phyloP scores from a whole-genome alignment of 257 asterid species.

The Nicotiana otophora region DNA sequence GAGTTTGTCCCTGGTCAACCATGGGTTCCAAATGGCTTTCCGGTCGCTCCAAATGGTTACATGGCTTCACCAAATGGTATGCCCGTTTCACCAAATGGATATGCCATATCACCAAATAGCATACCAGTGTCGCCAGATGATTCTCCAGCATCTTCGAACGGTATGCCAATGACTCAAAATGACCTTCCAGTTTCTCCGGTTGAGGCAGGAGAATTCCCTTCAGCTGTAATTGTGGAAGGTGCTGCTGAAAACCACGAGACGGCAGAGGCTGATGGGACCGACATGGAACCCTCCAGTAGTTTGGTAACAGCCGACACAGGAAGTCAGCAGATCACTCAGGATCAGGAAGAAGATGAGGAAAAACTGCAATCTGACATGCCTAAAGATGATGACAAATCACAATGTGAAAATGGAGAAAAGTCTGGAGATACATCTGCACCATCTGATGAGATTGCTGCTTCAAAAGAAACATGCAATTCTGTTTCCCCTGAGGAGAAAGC shows the following conservation, averaged over 20 bases:
- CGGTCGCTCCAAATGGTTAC: slow-evolving; percentile 59
- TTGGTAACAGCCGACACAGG: slow-evolving; percentile 6
- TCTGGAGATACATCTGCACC: slow-evolving; percentile 21
- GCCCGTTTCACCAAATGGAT: slow-evolving; percentile 27
- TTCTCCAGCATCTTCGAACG: slow-evolving; percentile 20
- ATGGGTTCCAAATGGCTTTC: slow-evolving; percentile 65
- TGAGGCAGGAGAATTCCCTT: slow-evolving; percentile 40
- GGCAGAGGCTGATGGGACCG: slow-evolving; percentile 22
- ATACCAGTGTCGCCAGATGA: slow-evolving; percentile 35
- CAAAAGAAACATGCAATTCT: slow-evolving; percentile 22
- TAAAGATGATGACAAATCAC: slow-evolving; percentile 25
- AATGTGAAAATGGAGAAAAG: slow-evolving; percentile 26
- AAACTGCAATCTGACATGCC: slow-evolving; percentile 20
- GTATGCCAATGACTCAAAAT: slow-evolving; percentile 30
- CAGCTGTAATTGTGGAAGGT: slow-evolving; percentile 29
- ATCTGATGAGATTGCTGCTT: slow-evolving; percentile 19
- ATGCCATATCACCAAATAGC: slow-evolving; percentile 26
- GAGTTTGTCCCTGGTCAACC: slow-evolving; percentile 71
- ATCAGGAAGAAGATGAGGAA: slow-evolving; percentile 26
- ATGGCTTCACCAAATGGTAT: slow-evolving; percentile 42
- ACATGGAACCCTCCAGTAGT: slow-evolving; percentile 22
- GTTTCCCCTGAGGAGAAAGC: slow-evolving; percentile 34
- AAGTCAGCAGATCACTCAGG: slow-evolving; percentile 17
- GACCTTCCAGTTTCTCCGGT: slow-evolving; percentile 29
- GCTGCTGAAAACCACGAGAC: slow-evolving; percentile 21